A percentile compares a stretch with the other conserved stretches of the same genome.
phyloP scores from a whole-genome alignment of 1,139 yeast genomes.

The Hanseniaspora uvarum region DNA sequence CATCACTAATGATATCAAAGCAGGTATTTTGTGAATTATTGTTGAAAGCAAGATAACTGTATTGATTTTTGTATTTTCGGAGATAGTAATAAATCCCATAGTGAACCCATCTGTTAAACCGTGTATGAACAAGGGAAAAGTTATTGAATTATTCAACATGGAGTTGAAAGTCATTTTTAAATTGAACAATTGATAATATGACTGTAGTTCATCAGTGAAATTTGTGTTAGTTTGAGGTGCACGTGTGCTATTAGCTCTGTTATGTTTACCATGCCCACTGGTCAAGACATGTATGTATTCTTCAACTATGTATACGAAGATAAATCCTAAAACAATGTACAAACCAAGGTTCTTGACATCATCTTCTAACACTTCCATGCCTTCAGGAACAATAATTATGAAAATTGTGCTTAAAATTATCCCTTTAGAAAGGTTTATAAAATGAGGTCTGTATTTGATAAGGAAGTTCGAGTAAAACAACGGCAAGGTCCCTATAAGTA shows the following conservation, averaged over 20 bases:
- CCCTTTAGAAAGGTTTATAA: slow-evolving; percentile 34
- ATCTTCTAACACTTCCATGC: slow-evolving; percentile 38
- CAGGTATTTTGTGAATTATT: slow-evolving; percentile 54
- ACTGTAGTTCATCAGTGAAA: background rate
- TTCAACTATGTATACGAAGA: slow-evolving; percentile 28
- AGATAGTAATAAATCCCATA: slow-evolving; percentile 44
- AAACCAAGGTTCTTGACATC: slow-evolving; percentile 30
- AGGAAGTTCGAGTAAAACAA: background rate
- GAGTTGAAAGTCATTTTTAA: slow-evolving; percentile 22
- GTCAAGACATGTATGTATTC: slow-evolving; percentile 20
- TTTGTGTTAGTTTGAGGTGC: background rate
- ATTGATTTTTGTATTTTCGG: slow-evolving; percentile 35
- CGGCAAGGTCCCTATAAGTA: slow-evolving; percentile 4
- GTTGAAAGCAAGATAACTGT: slow-evolving; percentile 41
- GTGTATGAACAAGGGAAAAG: slow-evolving; percentile 50
- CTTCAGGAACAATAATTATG: slow-evolving; percentile 52
- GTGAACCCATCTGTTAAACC: slow-evolving; percentile 58
- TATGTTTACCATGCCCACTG: background rate
- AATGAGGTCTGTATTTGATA: background rate
- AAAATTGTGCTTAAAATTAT: slow-evolving; percentile 48
- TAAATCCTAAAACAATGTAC: slow-evolving; percentile 28
- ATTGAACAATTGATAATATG: slow-evolving; percentile 14
- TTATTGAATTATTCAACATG: slow-evolving; percentile 35
- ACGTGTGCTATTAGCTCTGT: background rate
- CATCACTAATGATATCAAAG: slow-evolving; percentile 46